A percentile compares a stretch with the other conserved stretches of the same genome.
Evolutionary conservation across 164 flowering plant species (phyloP).

Genomic region (Aristolochia contorta): DNA sequence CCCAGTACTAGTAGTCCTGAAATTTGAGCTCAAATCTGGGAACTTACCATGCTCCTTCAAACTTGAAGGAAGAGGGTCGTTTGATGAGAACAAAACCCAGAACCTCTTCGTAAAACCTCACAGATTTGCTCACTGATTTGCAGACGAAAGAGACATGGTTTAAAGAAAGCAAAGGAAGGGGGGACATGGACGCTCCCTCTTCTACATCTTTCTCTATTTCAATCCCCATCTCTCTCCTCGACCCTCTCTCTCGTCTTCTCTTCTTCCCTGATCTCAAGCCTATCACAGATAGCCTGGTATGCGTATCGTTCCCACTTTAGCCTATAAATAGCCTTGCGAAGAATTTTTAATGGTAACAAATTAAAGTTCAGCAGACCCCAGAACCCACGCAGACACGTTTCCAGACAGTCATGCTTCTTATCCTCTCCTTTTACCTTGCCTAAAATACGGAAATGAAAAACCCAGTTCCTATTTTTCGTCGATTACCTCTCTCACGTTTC

Average conservation of each 20-base stretch:
- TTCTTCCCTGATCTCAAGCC: background rate
- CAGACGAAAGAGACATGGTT: conserved; percentile 54
- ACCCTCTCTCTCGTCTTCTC: background rate
- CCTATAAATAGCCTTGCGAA: too few species aligned
- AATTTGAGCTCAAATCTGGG: too few species aligned
- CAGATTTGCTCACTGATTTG: conserved; percentile 32
- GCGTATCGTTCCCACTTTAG: too few species aligned
- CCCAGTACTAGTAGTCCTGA: too few species aligned
- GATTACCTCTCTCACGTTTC: too few species aligned
- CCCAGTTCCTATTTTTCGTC: too few species aligned
- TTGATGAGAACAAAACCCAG: conserved; percentile 58
- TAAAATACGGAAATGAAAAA: too few species aligned
- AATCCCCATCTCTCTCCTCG: conserved; percentile 4
- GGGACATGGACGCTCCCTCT: background rate
- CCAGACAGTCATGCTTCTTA: too few species aligned
- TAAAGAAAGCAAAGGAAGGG: conserved; percentile 39
- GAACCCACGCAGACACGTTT: too few species aligned
- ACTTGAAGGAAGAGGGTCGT: conserved; percentile 63
- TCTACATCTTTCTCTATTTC: conserved; percentile 6
- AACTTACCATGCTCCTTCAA: conserved; percentile 68
- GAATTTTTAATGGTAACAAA: too few species aligned
- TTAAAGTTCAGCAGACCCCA: too few species aligned
- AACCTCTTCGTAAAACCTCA: conserved; percentile 44
- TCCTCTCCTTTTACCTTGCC: too few species aligned
- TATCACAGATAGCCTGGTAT: background rate